Conservation (phyloP, 306 rosid genomes). For the Glycine soja region DNA sequence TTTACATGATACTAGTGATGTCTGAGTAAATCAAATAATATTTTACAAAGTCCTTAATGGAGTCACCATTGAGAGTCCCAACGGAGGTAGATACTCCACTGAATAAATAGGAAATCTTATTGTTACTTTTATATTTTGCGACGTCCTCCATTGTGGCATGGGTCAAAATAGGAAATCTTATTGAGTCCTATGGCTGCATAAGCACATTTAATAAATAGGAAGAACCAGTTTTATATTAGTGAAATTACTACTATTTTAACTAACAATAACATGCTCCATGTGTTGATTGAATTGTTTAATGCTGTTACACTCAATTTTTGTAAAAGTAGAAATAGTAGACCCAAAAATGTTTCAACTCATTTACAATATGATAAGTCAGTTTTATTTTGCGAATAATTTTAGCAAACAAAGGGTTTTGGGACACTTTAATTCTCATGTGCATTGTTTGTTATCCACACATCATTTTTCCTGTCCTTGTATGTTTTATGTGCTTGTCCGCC, state of each 20-base stretch:
- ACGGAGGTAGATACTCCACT: too few relatives aligned
- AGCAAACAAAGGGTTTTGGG: conserved; percentile 3
- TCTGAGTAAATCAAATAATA: too few relatives aligned
- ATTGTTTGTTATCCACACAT: conserved; percentile 34
- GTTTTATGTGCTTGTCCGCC: conserved; percentile 41
- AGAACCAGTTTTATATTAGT: conserved; percentile 2
- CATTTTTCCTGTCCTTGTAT: not conserved
- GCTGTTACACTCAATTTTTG: not conserved
- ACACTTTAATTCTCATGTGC: conserved; percentile 32
- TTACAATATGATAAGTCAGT: conserved; percentile 22
- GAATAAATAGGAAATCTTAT: too few relatives aligned
- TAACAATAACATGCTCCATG: conserved; percentile 14
- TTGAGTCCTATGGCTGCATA: conserved; percentile 4
- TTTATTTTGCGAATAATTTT: conserved; percentile 12
- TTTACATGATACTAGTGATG: too few relatives aligned
- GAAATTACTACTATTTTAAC: conserved; percentile 10
- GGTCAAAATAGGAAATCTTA: not conserved
- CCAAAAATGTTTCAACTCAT: conserved; percentile 14
- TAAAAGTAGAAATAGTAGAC: conserved; percentile 23
- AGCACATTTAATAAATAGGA: conserved; percentile 15
- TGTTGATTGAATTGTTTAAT: conserved; percentile 22
- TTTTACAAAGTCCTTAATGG: too few relatives aligned
- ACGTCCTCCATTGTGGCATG: not conserved
- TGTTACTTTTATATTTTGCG: not conserved
- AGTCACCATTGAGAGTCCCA: too few relatives aligned